A percentile compares a stretch with the other conserved stretches of the same genome.
Conservation (phyloP, 805 yeast species). For the Metschnikowia dekortorum region DNA sequence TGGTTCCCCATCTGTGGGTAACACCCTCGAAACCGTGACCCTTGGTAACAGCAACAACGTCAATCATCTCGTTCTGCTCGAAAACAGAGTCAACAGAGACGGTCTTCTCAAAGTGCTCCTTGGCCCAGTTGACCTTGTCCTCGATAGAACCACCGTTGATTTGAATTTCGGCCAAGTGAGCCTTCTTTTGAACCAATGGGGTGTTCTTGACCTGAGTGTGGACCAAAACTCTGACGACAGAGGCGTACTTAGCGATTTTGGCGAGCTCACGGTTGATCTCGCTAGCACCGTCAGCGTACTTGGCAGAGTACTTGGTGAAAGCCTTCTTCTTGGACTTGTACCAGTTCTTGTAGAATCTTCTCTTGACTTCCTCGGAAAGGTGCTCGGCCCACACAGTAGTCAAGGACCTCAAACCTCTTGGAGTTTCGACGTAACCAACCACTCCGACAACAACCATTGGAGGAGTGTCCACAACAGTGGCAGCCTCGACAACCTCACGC, state of each 20-base stretch:
- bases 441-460: slow-evolving; percentile 99
- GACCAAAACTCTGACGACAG: slow-evolving; percentile 97
- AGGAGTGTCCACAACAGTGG: slow-evolving; percentile 98
- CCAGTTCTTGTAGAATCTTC: slow-evolving; percentile 99
- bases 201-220: slow-evolving; percentile 99
- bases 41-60: slow-evolving; percentile 98
- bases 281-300: slow-evolving; percentile 89
- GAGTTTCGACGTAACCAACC: slow-evolving; percentile 99
- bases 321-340: slow-evolving; percentile 99
- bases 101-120: slow-evolving; percentile 98
- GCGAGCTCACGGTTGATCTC: slow-evolving; percentile 94
- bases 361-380: slow-evolving; percentile 97
- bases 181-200: slow-evolving; percentile 98
- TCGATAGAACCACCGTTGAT: slow-evolving; percentile 98
- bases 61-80: slow-evolving; percentile 98
- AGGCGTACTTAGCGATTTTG: slow-evolving; percentile 96
- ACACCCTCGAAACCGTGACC: slow-evolving; percentile 99
- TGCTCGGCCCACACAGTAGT: slow-evolving; percentile 99
- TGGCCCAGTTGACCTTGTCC: slow-evolving; percentile 98
- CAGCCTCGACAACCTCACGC: slow-evolving; percentile 99
- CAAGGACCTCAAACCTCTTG: slow-evolving; percentile 99
- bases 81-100: slow-evolving; percentile 92
- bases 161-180: slow-evolving; percentile 99
- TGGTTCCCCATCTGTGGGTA: slow-evolving; percentile 99
- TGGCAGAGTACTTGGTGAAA: slow-evolving; percentile 99